Evolutionary conservation across 371 early-diverging fungal species (phyloP).

Genomic region (Dinochytrium kinnereticum): DNA sequence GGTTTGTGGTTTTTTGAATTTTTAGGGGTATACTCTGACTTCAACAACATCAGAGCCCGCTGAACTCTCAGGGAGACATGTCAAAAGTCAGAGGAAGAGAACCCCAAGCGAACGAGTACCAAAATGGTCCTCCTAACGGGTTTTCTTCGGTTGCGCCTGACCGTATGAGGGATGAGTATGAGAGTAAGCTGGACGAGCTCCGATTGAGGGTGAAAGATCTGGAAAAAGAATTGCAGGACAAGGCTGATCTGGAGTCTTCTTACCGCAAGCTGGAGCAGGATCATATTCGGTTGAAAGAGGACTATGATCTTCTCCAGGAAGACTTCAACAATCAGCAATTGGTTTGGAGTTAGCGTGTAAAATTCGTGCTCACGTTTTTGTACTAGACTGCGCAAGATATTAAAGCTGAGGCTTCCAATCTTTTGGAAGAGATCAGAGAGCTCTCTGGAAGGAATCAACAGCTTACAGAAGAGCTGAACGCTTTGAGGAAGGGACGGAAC

Average conservation of each 20-base stretch:
- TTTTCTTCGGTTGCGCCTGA: neutral
- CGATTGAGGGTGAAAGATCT: slow-evolving; percentile 17
- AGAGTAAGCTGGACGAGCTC: slow-evolving; percentile 8
- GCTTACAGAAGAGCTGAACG: slow-evolving; percentile 36
- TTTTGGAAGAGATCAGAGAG: slow-evolving; percentile 68
- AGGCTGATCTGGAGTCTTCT: neutral
- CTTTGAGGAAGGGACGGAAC: neutral
- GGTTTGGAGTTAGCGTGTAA: slow-evolving; percentile 40
- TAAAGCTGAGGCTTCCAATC: slow-evolving; percentile 64
- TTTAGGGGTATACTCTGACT: too few species aligned
- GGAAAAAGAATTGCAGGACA: slow-evolving; percentile 21
- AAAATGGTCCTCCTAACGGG: neutral
- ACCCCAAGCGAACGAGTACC: neutral
- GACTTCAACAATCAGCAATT: slow-evolving; percentile 70
- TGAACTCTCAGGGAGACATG: neutral
- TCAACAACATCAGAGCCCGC: neutral
- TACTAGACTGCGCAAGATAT: slow-evolving; percentile 66
- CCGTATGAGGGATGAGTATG: slow-evolving; percentile 32
- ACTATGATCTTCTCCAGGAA: slow-evolving; percentile 55
- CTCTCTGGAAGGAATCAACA: slow-evolving; percentile 64
- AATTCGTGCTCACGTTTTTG: neutral
- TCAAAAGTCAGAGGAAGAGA: neutral
- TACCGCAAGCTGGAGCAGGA: slow-evolving; percentile 50
- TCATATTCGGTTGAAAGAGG: slow-evolving; percentile 44
- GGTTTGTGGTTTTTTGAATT: too few species aligned